Evolutionary conservation across 2,329 filamentous ascomycete genomes (phyloP), one percentile per base, ranked within the genome.

Genomic region (Ophiocordyceps robertsii): DNA sequence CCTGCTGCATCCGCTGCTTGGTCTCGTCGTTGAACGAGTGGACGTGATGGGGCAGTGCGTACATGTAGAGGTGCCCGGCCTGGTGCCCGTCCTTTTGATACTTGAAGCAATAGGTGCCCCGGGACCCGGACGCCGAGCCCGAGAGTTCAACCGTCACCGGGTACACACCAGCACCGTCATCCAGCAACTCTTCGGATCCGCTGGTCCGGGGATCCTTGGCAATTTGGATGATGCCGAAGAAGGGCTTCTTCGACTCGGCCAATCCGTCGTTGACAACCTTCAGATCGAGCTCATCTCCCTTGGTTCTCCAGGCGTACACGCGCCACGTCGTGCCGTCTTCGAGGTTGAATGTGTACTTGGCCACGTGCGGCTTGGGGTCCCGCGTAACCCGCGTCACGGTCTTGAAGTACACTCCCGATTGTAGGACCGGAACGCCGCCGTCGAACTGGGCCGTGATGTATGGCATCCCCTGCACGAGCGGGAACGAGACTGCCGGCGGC

Each of bases 401-500:
- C 44, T 72, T 70, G 66, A 90, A 93, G 46, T 81, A 82, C 2
- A 92, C 73, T 1, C 77, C 79, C 19, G 80, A 82, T 51, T 89
- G 79, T 37, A 96, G 70, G 4, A 80, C 56, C 0, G 90, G 90
- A 8, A 77, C 80, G 0, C 77, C 70, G 29, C 78, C 77, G 42
- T 69, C 70, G 61, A 89, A 96, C 16, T 83, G 60, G 1, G 72
- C 89, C 5, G 89, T 95, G 16, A 95, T 69, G 52, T 88, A 94
- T 0, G 77, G 82, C 78, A 93, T 92, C 11, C 92, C 92, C 56
- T 96, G 90, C 0, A 94, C 78, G 8, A 95, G 57, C 0, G 89
- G 88, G 49, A 94, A 87, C 0, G 76, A 81, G 17, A 96, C 72
- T 1, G 73, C 68, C 1, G 82, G 73, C 1, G 67, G 58, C 8